Evolutionary conservation across 192 early-diverging fungal species (phyloP).

Genomic region (Podila epigama): DNA sequence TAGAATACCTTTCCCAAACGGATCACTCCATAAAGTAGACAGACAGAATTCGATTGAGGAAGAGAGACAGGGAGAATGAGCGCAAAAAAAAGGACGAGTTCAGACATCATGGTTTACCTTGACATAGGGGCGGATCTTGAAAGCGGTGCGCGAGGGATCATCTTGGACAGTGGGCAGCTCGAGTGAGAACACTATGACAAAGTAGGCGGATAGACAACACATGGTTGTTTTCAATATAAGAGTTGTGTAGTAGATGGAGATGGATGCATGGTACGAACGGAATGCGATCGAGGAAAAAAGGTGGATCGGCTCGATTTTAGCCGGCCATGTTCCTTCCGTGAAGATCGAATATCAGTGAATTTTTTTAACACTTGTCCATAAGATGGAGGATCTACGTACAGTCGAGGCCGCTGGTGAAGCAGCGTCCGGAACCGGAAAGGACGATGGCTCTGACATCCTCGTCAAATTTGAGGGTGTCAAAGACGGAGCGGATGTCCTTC

Average conservation of each 20-base stretch:
- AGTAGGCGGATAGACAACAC: not conserved
- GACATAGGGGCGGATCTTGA: slow-evolving; percentile 47
- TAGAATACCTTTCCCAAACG: too few species aligned
- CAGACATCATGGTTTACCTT: too few species aligned
- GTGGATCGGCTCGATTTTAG: not conserved
- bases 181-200: slow-evolving; percentile 31
- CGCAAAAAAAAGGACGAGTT: too few species aligned
- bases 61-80: too few species aligned
- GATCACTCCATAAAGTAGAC: too few species aligned
- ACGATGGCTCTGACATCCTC: slow-evolving; percentile 77
- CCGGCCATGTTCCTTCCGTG: not conserved
- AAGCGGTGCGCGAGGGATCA: slow-evolving; percentile 47
- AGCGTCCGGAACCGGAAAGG: slow-evolving; percentile 72
- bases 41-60: too few species aligned
- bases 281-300: not conserved
- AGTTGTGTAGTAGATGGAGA: not conserved
- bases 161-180: slow-evolving; percentile 32
- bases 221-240: not conserved
- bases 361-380: too few species aligned
- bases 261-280: not conserved
- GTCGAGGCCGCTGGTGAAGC: slow-evolving; percentile 95
- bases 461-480: slow-evolving; percentile 56
- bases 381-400: slow-evolving; percentile 57
- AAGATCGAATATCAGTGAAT: too few species aligned
- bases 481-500: slow-evolving; percentile 31